These are phyloP conservation scores for Aspergillus quadrilineatus DNA, from an alignment of 2,329 filamentous ascomycete genomes.

Conservation along the genomic window DNA sequence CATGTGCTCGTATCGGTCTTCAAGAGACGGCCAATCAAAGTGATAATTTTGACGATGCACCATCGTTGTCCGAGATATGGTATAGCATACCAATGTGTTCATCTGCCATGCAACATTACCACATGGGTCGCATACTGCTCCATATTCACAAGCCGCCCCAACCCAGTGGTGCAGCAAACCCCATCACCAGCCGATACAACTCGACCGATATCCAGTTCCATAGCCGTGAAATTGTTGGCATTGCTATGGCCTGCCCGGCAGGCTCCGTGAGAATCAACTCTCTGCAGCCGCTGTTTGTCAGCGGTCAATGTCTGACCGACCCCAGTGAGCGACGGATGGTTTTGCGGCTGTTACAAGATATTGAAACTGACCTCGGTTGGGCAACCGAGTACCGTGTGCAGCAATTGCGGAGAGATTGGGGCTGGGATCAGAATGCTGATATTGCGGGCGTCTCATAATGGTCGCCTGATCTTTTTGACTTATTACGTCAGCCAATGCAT, in stretches of 20 bases:
- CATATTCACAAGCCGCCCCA: constrained; percentile 45
- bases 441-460: constrained; percentile 9
- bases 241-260: constrained; percentile 58
- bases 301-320: constrained; percentile 60
- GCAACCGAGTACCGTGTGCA: constrained; percentile 61
- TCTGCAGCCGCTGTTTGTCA: constrained; percentile 62
- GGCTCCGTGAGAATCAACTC: constrained; percentile 60
- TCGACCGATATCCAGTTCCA: constrained; percentile 60
- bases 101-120: constrained; percentile 55
- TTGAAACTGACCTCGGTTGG: constrained; percentile 65
- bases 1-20: constrained; percentile 53
- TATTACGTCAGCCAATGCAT: background rate
- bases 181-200: constrained; percentile 54
- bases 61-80: constrained; percentile 59
- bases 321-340: constrained; percentile 55
- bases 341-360: constrained; percentile 55
- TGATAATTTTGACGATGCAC: constrained; percentile 33
- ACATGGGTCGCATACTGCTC: constrained; percentile 45
- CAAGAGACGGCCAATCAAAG: constrained; percentile 23
- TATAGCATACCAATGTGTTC: constrained; percentile 66
- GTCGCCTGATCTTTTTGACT: background rate
- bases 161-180: constrained; percentile 50
- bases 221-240: constrained; percentile 62
- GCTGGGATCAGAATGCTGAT: constrained; percentile 27
- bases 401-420: constrained; percentile 49